phyloP scores from a whole-genome alignment of 306 rosid genomes.

The Casuarina glauca region DNA sequence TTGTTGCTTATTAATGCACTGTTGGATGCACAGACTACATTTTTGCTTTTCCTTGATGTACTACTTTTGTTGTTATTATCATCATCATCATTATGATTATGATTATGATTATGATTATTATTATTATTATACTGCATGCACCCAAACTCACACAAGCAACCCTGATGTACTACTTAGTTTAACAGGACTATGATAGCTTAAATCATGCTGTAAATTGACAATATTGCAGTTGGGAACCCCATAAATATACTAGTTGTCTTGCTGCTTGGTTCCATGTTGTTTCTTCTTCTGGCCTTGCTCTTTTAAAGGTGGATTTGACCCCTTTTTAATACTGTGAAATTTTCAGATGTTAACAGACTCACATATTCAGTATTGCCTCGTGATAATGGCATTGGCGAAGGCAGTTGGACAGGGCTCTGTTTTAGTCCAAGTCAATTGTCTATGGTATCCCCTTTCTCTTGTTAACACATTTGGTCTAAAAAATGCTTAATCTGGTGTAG shows the following conservation, averaged over 20 bases:
- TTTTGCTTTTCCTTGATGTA: background rate
- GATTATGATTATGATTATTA: too few relatives aligned
- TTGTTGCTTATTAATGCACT: background rate
- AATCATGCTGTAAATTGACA: background rate
- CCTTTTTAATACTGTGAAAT: slow-evolving; percentile 23
- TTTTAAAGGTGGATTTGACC: slow-evolving; percentile 29
- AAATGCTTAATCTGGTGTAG: background rate
- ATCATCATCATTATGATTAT: too few relatives aligned
- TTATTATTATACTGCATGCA: too few relatives aligned
- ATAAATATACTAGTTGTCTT: background rate
- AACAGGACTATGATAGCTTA: background rate
- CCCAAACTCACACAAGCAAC: too few relatives aligned
- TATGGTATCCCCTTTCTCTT: slow-evolving; percentile 49
- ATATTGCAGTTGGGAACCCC: background rate
- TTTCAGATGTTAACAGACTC: slow-evolving; percentile 68
- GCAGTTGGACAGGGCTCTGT: slow-evolving; percentile 92
- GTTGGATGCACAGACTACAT: background rate
- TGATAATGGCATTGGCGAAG: slow-evolving; percentile 77
- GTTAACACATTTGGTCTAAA: slow-evolving; percentile 6
- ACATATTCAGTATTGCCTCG: slow-evolving; percentile 75
- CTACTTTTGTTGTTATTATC: too few relatives aligned
- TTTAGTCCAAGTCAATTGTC: slow-evolving; percentile 78
- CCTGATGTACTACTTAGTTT: background rate
- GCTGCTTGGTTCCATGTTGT: slow-evolving; percentile 9
- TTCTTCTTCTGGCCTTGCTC: slow-evolving; percentile 1